Percentiles rank a stretch among this genome's conserved stretches.
Conservation (phyloP, 371 early-diverging fungal genomes). For the Antonospora locustae region DNA sequence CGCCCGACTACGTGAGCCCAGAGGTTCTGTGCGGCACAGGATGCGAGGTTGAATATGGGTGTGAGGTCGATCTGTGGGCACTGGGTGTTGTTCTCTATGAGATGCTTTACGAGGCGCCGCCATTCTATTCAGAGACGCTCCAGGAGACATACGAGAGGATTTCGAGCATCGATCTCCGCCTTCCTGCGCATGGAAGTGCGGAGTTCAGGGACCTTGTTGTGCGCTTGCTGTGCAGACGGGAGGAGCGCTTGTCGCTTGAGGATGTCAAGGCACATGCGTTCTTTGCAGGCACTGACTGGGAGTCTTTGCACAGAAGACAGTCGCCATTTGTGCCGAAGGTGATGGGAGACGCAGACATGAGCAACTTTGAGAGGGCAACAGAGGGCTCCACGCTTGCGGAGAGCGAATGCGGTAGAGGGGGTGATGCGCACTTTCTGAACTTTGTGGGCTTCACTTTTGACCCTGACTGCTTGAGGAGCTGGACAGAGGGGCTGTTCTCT, state of each 20-base stretch:
- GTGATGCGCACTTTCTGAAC: conserved; percentile 13
- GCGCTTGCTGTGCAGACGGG: conserved; percentile 53
- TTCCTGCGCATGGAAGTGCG: conserved; percentile 32
- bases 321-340: conserved; percentile 67
- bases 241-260: conserved; percentile 26
- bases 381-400: conserved; percentile 56
- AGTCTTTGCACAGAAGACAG: conserved; percentile 21
- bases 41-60: conserved; percentile 55
- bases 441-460: conserved; percentile 55
- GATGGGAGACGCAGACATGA: conserved; percentile 59
- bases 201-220: conserved; percentile 46
- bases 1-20: conserved; percentile 67
- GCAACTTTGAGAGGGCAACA: conserved; percentile 59
- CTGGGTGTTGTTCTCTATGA: conserved; percentile 76
- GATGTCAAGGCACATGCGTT: conserved; percentile 53
- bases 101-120: conserved; percentile 58
- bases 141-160: conserved; percentile 59
- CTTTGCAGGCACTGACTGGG: conserved; percentile 52
- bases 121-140: conserved; percentile 60
- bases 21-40: conserved; percentile 59
- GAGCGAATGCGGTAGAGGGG: background rate
- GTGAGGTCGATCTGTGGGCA: conserved; percentile 67
- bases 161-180: conserved; percentile 49
- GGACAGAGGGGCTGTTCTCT: background rate
- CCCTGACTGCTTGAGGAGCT: conserved; percentile 42